Base-by-base conservation (phyloP, 257 asterid genomes). In the Galeopsis tetrahit region DNA sequence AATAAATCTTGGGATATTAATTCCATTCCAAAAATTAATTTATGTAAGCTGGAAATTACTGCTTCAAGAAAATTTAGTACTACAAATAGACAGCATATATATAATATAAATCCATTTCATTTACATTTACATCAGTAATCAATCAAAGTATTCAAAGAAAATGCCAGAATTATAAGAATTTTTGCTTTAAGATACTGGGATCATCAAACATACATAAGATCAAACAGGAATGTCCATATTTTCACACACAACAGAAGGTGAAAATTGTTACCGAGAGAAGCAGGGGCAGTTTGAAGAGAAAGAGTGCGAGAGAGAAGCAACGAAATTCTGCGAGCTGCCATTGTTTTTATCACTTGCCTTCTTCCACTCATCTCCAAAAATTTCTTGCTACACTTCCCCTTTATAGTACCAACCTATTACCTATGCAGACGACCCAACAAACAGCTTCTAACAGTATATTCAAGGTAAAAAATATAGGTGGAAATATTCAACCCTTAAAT, bases 281-380 rank as follows among this genome's bases (percentile, higher is more conserved):
- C 71, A 73, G 86, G 52, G 52, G 79, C 38, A 70, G 70, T 34
- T 2, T 75, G 63, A 60, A 68, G 79, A 58, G 71, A 36, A 63
- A 80, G 70, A 44, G 86, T 68, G 39, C 85, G 88, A 70, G 85
- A 68, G 77, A 87, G 70, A 28, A 90, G 53, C 17, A 82, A 69
- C 56, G 88, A 83, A 60, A 88, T 51, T 71, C 82, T 84, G 2
- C 69, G 80, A 77, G 88, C 80, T 59, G 92, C 90, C 88, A 84
- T 84, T 17, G 59, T 68, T 33, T 4, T 44, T 7, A 1, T 35
- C 40, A 21, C 28, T 21, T 21, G 28, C n/a, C n/a, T n/a, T 7
- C 5, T 17, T 3, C 3, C 58, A 31, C 63, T 32, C 3, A n/a
- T 4, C 51, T 7, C 9, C 49, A 28, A 28, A 13, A 15, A 5